Evolutionary conservation across 2,329 filamentous ascomycete genomes (phyloP), one percentile per base, ranked within the genome.

Genomic region (Aspergillus sp.): DNA sequence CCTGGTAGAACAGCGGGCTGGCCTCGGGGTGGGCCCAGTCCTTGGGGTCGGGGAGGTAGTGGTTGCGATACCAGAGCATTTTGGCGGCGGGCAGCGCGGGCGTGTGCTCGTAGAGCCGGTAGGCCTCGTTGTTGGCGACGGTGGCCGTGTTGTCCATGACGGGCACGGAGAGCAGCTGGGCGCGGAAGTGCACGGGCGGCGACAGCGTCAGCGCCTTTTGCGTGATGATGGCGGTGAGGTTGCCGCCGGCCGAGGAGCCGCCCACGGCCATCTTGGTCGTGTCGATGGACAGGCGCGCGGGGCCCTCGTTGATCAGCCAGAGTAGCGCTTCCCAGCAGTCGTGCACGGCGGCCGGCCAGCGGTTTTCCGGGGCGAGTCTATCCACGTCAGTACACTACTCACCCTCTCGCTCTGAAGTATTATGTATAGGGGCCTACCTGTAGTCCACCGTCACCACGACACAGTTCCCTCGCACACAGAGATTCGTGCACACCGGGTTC

Each of bases 31-130:
- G 69, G 2, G 62, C 59, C 74, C 79, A 77, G 49, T 77, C 73
- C 2, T 60, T 62, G 20, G 71, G 51, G 40, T 78, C 68, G 0
- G 81, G 81, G 2, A 85, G 72, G 65, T 84, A 85, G 62, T 82
- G 78, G 16, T 75, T 62, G n/a, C 82, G 73, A 60, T 82, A 85
- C 82, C 82, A 85, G 45, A 81, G 63, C 82, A 85, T 85, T 65
- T 84, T 84, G 3, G 69, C 69, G 0, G 81, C 79, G 0, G 81
- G 78, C 1, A 84, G 71, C 0, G 81, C 79, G 0, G 81, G 76
- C 0, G 76, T 74, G 59, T 77, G 71, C 58, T 82, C 71, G 60
- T 81, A 81, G 42, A 76, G 73, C 14, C 65, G 71, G 73, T 79
- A 85, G 3, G 79, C 78, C 1, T 66, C 60, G 51, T 74, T 80